phyloP scores from a whole-genome alignment of 805 yeast species.

The Candida patagonica region DNA sequence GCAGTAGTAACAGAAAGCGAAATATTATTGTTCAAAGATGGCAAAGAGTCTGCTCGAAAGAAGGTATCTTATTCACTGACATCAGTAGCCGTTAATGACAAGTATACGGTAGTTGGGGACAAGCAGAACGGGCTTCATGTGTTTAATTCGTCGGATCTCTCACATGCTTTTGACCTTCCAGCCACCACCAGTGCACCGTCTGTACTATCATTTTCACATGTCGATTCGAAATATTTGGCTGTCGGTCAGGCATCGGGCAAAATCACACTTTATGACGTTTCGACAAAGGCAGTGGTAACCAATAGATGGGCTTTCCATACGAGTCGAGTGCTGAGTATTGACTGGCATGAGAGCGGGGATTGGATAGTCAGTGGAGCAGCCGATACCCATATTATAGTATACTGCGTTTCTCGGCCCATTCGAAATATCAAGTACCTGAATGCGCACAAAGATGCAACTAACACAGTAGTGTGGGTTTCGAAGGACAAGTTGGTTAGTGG shows the following conservation, averaged over 20 bases:
- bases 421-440: conserved; percentile 64
- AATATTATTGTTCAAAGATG: conserved; percentile 31
- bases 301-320: conserved; percentile 96
- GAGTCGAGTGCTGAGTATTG: conserved; percentile 63
- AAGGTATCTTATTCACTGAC: conserved; percentile 34
- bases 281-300: conserved; percentile 47
- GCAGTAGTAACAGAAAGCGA: conserved; percentile 38
- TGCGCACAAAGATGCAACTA: conserved; percentile 86
- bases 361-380: conserved; percentile 70
- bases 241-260: conserved; percentile 86
- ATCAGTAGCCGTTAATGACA: conserved; percentile 37
- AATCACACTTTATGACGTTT: conserved; percentile 57
- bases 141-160: conserved; percentile 28
- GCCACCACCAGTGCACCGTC: conserved; percentile 55
- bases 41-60: conserved; percentile 21
- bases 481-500: conserved; percentile 47
- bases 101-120: conserved; percentile 42
- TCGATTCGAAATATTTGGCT: conserved; percentile 56
- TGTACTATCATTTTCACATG: conserved; percentile 56
- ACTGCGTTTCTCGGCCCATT: conserved; percentile 69
- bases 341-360: conserved; percentile 71
- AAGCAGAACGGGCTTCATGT: conserved; percentile 35
- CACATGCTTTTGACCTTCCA: conserved; percentile 29
- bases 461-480: conserved; percentile 57
- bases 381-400: conserved; percentile 73